Base-by-base conservation (phyloP, 345 rosid genomes). In the Eucalyptus brandiana region DNA sequence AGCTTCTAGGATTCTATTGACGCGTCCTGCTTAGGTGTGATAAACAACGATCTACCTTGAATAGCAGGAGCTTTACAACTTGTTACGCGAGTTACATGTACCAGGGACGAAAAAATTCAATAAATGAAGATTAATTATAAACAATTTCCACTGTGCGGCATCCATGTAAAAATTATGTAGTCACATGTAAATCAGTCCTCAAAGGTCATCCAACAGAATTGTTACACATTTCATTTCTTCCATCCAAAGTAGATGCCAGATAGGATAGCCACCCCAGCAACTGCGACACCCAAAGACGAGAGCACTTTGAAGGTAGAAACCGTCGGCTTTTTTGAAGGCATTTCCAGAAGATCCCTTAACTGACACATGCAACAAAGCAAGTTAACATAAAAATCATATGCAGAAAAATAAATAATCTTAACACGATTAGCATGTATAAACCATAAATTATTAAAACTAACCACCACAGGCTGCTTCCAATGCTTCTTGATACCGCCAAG, bases 401-500 rank as follows among this genome's bases (percentile, higher is more conserved):
- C 48, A 23, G 87, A 86, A 80, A 87, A 47, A 86, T 21, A 62
- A 87, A 28, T n/a, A 34, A 87, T 40, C 47, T 2, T 40, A 12
- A 76, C 47, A 40, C 16, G 47, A 76, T 37, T 76, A 76, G 85
- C 30, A 40, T 76, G 85, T 23, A 40, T 76, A 76, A 76, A 76
- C 47, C 47, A 83, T 83, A 32, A 48, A 86, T 28, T 12, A 34
- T 49, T 81, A 54, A 42, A 28, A 94, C 96, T 34, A 30, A 97
- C 97, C 93, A 42, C 88, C 88, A 98, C 93, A 89, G 97, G 96
- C 89, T 97, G 98, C 94, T 94, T 90, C 99, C 99, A 98, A 48
- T 96, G 91, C 91, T 94, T 95, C 95, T 92, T 93, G 87, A 98
- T 98, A 91, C 99, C 99, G 60, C 92, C 92, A 89, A 98, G 91